Percentiles rank a stretch among this genome's conserved stretches.
phyloP scores from a whole-genome alignment of 768 basidiomycete species.

The Mycena rosella region DNA sequence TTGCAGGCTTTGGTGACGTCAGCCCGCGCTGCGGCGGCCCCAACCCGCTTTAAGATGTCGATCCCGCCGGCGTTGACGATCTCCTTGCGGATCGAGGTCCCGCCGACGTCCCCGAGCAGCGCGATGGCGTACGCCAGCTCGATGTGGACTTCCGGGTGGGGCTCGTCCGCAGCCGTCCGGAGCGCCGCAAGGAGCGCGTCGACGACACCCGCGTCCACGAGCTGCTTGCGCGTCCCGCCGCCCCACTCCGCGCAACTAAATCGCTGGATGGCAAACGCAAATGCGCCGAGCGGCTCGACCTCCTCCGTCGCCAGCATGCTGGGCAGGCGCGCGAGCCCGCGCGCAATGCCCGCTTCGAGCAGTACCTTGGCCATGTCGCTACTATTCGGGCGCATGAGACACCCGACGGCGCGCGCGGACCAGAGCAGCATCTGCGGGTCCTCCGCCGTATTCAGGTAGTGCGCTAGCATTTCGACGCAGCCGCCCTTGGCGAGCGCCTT shows the following conservation, averaged over 20 bases:
- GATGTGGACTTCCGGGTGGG: constrained; percentile 41
- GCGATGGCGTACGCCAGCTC: constrained; percentile 44
- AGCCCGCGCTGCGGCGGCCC: constrained; percentile 16
- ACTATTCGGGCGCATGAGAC: constrained; percentile 45
- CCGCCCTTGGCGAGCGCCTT: constrained; percentile 41
- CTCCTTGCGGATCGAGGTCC: constrained; percentile 42
- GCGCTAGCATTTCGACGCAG: constrained; percentile 36
- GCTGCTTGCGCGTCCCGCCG: constrained; percentile 38
- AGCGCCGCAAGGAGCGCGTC: constrained; percentile 44
- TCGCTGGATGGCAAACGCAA: constrained; percentile 44
- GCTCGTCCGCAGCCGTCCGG: constrained; percentile 41
- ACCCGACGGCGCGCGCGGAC: constrained; percentile 42
- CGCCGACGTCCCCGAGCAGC: constrained; percentile 44
- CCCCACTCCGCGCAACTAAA: constrained; percentile 46
- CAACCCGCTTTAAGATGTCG: constrained; percentile 40
- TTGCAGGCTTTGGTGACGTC: constrained; percentile 45
- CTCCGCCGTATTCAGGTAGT: constrained; percentile 34
- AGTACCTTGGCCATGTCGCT: constrained; percentile 42
- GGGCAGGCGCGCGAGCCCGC: constrained; percentile 42
- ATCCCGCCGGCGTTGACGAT: constrained; percentile 47
- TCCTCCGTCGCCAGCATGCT: constrained; percentile 42
- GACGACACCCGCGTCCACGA: constrained; percentile 45
- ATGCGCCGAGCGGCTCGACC: constrained; percentile 42
- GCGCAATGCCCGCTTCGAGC: constrained; percentile 43
- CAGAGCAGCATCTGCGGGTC: constrained; percentile 40